Conservation (phyloP, 352 stramenopile genomes). For the Elongisporangium anandrum region DNA sequence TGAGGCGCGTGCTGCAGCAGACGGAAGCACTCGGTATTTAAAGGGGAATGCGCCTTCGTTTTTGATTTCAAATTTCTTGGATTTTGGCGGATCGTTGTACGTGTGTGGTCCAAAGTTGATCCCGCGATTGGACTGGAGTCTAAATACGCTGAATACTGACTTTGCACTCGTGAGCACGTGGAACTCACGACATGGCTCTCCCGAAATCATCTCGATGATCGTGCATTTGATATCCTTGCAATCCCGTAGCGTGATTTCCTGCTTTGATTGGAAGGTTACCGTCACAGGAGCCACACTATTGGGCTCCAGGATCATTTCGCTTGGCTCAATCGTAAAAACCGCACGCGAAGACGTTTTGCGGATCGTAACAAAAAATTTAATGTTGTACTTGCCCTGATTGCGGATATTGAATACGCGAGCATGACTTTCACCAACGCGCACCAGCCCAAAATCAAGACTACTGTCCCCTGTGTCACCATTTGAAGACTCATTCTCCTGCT, state of each 20-base stretch:
- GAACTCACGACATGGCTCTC: conserved; percentile 89
- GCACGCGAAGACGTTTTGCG: conserved; percentile 40
- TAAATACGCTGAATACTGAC: conserved; percentile 84
- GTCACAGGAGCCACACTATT: conserved; percentile 60
- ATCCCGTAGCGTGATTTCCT: conserved; percentile 84
- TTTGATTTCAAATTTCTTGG: conserved; percentile 83
- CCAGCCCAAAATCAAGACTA: conserved; percentile 88
- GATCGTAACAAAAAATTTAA: conserved; percentile 82
- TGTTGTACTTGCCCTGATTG: conserved; percentile 93
- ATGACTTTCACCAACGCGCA: conserved; percentile 89
- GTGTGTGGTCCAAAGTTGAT: conserved; percentile 92
- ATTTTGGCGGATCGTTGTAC: conserved; percentile 79
- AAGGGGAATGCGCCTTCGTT: conserved; percentile 94
- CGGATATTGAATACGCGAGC: conserved; percentile 78
- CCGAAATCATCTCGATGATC: conserved; percentile 90
- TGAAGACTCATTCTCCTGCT: conserved; percentile 26
- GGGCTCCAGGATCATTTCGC: conserved; percentile 70
- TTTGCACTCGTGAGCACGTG: conserved; percentile 67
- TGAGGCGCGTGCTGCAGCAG: conserved; percentile 1
- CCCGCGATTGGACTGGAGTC: conserved; percentile 84
- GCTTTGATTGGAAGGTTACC: conserved; percentile 74
- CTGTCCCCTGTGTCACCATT: conserved; percentile 32
- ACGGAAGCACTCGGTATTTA: conserved; percentile 65
- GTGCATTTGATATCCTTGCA: conserved; percentile 91
- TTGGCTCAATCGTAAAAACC: conserved; percentile 81